phyloP scores from a whole-genome alignment of 176 grass and related monocot genomes.

The Bonia amplexicaulis region DNA sequence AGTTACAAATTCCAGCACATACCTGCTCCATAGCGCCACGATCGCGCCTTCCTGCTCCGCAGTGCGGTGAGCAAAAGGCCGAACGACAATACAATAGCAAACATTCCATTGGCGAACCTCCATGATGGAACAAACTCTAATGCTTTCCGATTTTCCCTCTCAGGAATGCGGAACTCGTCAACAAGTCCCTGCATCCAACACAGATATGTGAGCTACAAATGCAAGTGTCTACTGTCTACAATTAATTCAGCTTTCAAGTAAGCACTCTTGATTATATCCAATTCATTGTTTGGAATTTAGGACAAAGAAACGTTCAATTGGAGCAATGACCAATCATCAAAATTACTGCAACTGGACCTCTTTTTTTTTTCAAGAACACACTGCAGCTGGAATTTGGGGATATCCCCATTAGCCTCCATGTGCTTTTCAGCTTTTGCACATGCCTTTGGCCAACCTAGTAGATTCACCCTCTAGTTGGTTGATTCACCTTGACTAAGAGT shows the following conservation, averaged over 20 bases:
- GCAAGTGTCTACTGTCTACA: not conserved
- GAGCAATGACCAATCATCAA: slow-evolving; percentile 8
- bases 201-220: slow-evolving; percentile 12
- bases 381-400: not conserved
- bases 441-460: slow-evolving; percentile 21
- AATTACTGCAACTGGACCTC: not conserved
- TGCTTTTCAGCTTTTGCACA: slow-evolving; percentile 39
- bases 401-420: slow-evolving; percentile 26
- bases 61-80: slow-evolving; percentile 91
- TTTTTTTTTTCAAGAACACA: not conserved
- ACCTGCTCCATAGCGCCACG: slow-evolving; percentile 97
- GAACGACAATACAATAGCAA: slow-evolving; percentile 82
- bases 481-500: slow-evolving; percentile 8
- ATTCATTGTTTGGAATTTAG: not conserved
- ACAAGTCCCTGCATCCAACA: slow-evolving; percentile 63
- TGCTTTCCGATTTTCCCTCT: slow-evolving; percentile 65
- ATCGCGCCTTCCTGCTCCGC: slow-evolving; percentile 89
- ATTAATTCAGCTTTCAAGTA: not conserved
- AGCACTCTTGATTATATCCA: not conserved
- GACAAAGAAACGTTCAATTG: not conserved
- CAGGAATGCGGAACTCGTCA: slow-evolving; percentile 74
- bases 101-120: slow-evolving; percentile 97
- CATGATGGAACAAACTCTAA: slow-evolving; percentile 62
- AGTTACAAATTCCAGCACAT: not conserved
- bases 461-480: not conserved